phyloP scores from a whole-genome alignment of 2,329 filamentous ascomycete species.

The Aspergillus carbonarius region DNA sequence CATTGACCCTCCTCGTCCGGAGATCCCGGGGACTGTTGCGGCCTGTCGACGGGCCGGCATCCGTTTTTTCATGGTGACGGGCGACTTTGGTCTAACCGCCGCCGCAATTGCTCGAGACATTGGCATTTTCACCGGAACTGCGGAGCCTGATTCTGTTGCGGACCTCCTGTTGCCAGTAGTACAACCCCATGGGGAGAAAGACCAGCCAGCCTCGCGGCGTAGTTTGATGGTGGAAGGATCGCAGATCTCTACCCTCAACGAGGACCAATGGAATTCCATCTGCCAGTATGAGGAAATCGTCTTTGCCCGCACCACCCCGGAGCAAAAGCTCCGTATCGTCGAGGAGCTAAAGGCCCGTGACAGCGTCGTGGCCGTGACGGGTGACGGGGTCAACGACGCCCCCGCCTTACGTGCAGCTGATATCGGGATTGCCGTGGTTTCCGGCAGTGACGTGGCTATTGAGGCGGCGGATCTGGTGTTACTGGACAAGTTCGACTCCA shows the following conservation, averaged over 20 bases:
- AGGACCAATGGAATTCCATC: conserved; percentile 67
- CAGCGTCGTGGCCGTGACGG: conserved; percentile 44
- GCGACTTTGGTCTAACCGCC: conserved; percentile 43
- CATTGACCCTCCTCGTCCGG: conserved; percentile 40
- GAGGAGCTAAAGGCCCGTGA: conserved; percentile 40
- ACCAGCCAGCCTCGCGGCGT: conserved; percentile 27
- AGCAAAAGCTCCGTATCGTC: conserved; percentile 46
- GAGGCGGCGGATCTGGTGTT: conserved; percentile 42
- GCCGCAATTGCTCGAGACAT: conserved; percentile 43
- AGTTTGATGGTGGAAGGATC: conserved; percentile 66
- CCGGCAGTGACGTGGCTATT: conserved; percentile 43
- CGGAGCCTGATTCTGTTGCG: conserved; percentile 55
- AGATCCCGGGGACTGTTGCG: conserved; percentile 36
- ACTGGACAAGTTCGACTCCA: conserved; percentile 37
- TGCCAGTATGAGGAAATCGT: conserved; percentile 55
- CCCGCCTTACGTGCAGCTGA: conserved; percentile 35
- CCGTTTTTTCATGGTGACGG: conserved; percentile 47
- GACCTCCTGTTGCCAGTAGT: conserved; percentile 44
- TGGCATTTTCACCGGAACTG: conserved; percentile 44
- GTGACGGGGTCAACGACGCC: conserved; percentile 39
- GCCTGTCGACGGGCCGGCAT: conserved; percentile 39
- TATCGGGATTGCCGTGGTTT: conserved; percentile 36
- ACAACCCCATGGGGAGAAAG: background rate
- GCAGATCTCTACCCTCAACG: conserved; percentile 64
- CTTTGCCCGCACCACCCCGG: conserved; percentile 45